Evolutionary conservation across 2,329 filamentous ascomycete species (phyloP).

Genomic region (Fusarium brachygibbosum): DNA sequence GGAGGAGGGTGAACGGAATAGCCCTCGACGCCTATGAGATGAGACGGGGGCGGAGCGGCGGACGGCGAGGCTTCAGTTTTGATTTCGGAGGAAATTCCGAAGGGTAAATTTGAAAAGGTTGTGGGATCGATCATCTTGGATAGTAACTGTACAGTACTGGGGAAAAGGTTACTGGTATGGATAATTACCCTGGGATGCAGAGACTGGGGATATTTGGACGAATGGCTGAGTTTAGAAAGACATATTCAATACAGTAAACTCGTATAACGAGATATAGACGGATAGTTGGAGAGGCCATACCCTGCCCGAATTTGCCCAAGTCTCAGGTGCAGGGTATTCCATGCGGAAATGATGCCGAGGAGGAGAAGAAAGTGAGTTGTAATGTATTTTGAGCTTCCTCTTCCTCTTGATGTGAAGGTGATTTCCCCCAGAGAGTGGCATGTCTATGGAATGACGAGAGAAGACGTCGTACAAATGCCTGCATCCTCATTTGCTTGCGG

Average conservation of each 20-base stretch:
- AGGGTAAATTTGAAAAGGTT: constrained; percentile 12
- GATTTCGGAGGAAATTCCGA: constrained; percentile 35
- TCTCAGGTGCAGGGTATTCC: constrained; percentile 25
- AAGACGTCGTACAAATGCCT: constrained; percentile 43
- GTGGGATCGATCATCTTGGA: constrained; percentile 27
- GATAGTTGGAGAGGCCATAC: neutral
- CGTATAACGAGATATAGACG: constrained; percentile 2
- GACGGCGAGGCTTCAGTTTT: constrained; percentile 18
- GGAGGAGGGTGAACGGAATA: constrained; percentile 35
- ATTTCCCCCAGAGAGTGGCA: constrained; percentile 39
- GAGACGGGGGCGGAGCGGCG: constrained; percentile 16
- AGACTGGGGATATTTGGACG: constrained; percentile 2
- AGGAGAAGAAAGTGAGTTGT: constrained; percentile 14
- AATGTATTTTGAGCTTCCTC: constrained; percentile 23
- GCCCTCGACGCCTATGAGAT: constrained; percentile 19
- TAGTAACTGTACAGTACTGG: neutral
- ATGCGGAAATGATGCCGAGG: constrained; percentile 38
- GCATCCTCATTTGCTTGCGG: constrained; percentile 45
- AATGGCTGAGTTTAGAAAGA: constrained; percentile 12
- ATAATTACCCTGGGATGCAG: neutral
- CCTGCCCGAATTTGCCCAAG: neutral
- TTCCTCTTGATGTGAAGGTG: constrained; percentile 18
- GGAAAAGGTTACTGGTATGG: constrained; percentile 10
- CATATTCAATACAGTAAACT: constrained; percentile 11
- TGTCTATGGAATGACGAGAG: constrained; percentile 45